A percentile compares a stretch with the other conserved stretches of the same genome.
phyloP scores from a whole-genome alignment of 148 eudicot genomes.

The Beta vulgaris region DNA sequence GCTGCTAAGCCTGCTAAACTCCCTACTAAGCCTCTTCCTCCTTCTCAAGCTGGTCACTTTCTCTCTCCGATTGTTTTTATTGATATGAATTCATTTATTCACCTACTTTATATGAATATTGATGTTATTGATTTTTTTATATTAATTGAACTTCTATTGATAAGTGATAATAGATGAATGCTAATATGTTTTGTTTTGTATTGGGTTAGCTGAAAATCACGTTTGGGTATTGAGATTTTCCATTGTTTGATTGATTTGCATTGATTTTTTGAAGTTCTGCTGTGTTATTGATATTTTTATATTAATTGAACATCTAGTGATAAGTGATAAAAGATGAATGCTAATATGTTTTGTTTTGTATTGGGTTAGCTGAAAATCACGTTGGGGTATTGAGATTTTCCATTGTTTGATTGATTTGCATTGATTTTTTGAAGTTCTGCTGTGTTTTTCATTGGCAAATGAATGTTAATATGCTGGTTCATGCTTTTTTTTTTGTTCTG shows the following conservation, averaged over 20 bases:
- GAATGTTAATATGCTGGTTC: too few species aligned
- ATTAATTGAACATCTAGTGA: too few species aligned
- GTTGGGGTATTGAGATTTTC: neutral
- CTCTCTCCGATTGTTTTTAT: neutral
- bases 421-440: too few species aligned
- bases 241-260: neutral
- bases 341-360: too few species aligned
- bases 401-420: neutral
- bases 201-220: neutral
- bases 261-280: neutral
- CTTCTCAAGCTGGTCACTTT: constrained; percentile 46
- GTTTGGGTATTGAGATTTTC: neutral
- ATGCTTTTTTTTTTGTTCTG: too few species aligned
- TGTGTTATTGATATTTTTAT: too few species aligned
- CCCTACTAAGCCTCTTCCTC: constrained; percentile 58
- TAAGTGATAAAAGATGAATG: too few species aligned
- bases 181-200: neutral
- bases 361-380: neutral
- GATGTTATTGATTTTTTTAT: too few species aligned
- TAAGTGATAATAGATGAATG: neutral
- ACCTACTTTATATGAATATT: too few species aligned
- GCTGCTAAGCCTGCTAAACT: constrained; percentile 41
- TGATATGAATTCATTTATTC: neutral
- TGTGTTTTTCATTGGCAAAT: too few species aligned
- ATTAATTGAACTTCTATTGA: too few species aligned